Evolutionary conservation across 2,329 filamentous ascomycete species (phyloP).

Genomic region (Aspergillus flavus): DNA sequence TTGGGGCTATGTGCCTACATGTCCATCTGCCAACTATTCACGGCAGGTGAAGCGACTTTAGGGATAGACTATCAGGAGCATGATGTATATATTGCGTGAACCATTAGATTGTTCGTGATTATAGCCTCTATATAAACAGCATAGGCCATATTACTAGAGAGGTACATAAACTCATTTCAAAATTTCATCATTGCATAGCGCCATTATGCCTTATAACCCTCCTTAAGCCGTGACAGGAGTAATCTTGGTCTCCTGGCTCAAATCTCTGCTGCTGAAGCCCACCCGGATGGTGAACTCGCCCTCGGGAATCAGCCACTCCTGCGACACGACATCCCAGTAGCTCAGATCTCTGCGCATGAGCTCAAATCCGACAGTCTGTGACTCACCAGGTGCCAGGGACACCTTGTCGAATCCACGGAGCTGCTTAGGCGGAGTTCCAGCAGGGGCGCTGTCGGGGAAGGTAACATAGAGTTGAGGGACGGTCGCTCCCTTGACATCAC

Average conservation of each 20-base stretch:
- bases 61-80: not conserved
- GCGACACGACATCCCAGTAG: conserved; percentile 60
- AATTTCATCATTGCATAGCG: not conserved
- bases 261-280: conserved; percentile 8
- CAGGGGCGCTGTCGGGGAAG: conserved; percentile 28
- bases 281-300: conserved; percentile 1
- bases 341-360: conserved; percentile 63
- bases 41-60: not conserved
- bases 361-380: conserved; percentile 52
- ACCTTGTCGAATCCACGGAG: conserved; percentile 67
- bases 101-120: not conserved
- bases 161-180: not conserved
- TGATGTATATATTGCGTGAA: not conserved
- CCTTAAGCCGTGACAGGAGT: not conserved
- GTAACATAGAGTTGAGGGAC: conserved; percentile 60
- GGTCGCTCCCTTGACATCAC: conserved; percentile 66
- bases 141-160: not conserved
- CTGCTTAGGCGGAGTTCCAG: conserved; percentile 48
- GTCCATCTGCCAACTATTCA: not conserved
- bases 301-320: conserved; percentile 56
- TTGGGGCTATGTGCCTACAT: not conserved
- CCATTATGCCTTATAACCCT: not conserved
- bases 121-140: not conserved
- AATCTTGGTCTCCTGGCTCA: not conserved
- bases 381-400: conserved; percentile 50